Percentiles rank a stretch among this genome's conserved stretches.
These are phyloP conservation scores for Barnettozyma vustinii DNA, from an alignment of 805 yeast species.

Conservation along the genomic window DNA sequence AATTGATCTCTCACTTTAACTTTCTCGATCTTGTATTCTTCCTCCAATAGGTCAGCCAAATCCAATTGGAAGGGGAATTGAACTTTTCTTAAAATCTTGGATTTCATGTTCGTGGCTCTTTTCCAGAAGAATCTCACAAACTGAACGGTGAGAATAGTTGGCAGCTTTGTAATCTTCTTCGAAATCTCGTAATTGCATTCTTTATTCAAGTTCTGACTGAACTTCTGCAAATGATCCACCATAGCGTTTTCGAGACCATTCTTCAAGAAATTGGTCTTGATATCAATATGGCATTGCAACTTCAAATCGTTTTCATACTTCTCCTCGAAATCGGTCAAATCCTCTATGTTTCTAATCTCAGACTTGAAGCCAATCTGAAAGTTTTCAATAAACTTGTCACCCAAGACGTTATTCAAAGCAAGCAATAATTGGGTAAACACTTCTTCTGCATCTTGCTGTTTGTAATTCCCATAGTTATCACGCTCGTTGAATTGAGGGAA, in stretches of 20 bases:
- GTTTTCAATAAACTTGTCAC: slow-evolving; percentile 45
- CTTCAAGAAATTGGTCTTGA: slow-evolving; percentile 78
- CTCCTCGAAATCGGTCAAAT: slow-evolving; percentile 41
- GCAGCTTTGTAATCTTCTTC: slow-evolving; percentile 64
- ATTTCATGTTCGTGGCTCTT: slow-evolving; percentile 81
- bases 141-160: slow-evolving; percentile 83
- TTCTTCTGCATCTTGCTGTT: slow-evolving; percentile 99
- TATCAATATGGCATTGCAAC: slow-evolving; percentile 83
- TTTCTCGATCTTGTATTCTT: slow-evolving; percentile 62
- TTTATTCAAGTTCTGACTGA: slow-evolving; percentile 60
- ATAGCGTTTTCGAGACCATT: slow-evolving; percentile 77
- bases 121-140: slow-evolving; percentile 97
- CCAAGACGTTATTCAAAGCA: slow-evolving; percentile 42
- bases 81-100: slow-evolving; percentile 90
- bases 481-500: slow-evolving; percentile 91
- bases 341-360: slow-evolving; percentile 55
- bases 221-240: slow-evolving; percentile 72
- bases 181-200: slow-evolving; percentile 66
- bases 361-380: slow-evolving; percentile 65
- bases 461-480: slow-evolving; percentile 62
- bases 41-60: slow-evolving; percentile 78
- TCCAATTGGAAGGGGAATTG: slow-evolving; percentile 93
- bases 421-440: slow-evolving; percentile 75
- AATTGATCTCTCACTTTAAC: slow-evolving; percentile 70
- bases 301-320: slow-evolving; percentile 60